Evolutionary conservation across 805 yeast genomes (phyloP).

Genomic region (Myxozyma geophila): DNA sequence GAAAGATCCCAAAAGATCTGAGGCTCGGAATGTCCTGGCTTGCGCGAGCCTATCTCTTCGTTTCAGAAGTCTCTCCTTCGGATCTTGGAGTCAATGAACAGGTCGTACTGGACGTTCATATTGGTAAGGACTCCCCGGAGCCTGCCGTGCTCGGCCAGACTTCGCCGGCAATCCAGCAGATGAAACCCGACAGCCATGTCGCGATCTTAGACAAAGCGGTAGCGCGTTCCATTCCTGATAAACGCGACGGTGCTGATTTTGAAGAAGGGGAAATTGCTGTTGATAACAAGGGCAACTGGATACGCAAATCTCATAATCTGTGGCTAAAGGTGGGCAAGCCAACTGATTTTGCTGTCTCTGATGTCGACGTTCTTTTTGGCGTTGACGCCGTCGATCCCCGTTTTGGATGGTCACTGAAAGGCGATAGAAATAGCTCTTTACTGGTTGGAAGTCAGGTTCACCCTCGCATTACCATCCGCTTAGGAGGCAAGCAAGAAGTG

Average conservation of each 20-base stretch:
- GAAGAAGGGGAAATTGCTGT: constrained; percentile 44
- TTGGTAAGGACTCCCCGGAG: constrained; percentile 20
- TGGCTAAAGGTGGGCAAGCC: constrained; percentile 62
- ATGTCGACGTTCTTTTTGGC: constrained; percentile 73
- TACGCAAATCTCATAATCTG: constrained; percentile 49
- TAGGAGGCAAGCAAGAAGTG: constrained; percentile 30
- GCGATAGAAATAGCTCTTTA: constrained; percentile 34
- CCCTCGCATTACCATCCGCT: constrained; percentile 43
- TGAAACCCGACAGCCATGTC: neutral
- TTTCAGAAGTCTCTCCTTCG: constrained; percentile 40
- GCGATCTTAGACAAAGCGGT: neutral
- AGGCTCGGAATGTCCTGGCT: constrained; percentile 53
- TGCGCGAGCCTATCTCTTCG: constrained; percentile 48
- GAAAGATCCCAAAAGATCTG: constrained; percentile 54
- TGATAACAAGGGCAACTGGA: constrained; percentile 48
- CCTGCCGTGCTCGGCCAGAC: neutral
- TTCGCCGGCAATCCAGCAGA: neutral
- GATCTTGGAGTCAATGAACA: constrained; percentile 21
- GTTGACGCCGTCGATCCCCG: constrained; percentile 76
- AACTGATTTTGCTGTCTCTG: constrained; percentile 53
- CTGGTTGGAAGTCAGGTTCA: constrained; percentile 34
- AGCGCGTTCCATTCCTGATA: constrained; percentile 29
- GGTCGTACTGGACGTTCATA: constrained; percentile 28
- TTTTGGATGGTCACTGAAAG: constrained; percentile 62
- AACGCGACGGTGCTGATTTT: neutral